Evolutionary conservation across 2,329 filamentous ascomycete species (phyloP).

Genomic region (Aspergillus uvarum): DNA sequence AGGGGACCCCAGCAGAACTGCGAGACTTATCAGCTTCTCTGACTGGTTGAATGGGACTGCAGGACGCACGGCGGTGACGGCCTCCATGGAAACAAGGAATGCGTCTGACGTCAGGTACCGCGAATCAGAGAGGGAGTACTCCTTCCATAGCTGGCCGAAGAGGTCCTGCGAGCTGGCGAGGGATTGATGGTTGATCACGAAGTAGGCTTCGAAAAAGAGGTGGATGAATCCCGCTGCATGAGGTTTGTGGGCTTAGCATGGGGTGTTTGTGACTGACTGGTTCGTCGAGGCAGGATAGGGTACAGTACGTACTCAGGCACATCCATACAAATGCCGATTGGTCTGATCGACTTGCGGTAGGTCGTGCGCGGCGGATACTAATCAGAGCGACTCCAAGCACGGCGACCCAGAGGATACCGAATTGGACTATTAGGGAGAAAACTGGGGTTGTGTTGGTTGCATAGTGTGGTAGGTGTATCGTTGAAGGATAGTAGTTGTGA

Average conservation of each 20-base stretch:
- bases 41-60: not conserved
- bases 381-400: not conserved
- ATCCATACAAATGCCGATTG: not conserved
- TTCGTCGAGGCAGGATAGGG: not conserved
- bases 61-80: conserved; percentile 58
- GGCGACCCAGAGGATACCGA: not conserved
- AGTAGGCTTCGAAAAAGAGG: conserved; percentile 78
- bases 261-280: too few species aligned
- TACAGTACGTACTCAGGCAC: not conserved
- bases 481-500: not conserved
- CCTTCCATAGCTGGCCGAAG: conserved; percentile 83
- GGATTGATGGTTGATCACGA: conserved; percentile 62
- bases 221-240: conserved; percentile 53
- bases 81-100: conserved; percentile 78
- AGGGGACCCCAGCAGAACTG: conserved; percentile 37
- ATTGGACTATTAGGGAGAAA: not conserved
- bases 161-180: conserved; percentile 65
- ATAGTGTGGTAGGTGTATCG: not conserved
- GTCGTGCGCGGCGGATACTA: not conserved
- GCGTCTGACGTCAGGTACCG: conserved; percentile 73
- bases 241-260: not conserved
- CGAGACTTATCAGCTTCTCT: not conserved
- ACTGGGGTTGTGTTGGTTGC: not conserved
- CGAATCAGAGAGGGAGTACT: conserved; percentile 80
- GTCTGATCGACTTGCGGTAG: not conserved